Base-by-base conservation (phyloP, 2,329 filamentous ascomycete genomes). In the Microcyclospora tardicrescens region DNA sequence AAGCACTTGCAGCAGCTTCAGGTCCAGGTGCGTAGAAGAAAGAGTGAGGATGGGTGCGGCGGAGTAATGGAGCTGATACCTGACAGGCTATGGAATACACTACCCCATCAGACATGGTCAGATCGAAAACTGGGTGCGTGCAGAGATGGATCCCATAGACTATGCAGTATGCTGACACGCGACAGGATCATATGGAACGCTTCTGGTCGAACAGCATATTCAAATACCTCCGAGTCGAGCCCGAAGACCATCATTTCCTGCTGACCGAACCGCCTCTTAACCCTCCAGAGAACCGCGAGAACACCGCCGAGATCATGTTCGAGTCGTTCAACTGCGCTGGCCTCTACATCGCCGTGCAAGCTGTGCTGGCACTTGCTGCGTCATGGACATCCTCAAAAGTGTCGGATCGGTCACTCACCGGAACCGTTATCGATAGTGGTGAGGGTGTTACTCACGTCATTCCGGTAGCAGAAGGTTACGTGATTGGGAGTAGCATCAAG, bases 131-230 rank as follows among this genome's bases (percentile, higher is more conserved):
- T 98, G 91, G 91, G 84, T 91, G 69, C 41, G 75, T 30, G 27
- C 19, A 28, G 16, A 14, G 12, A 11, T 4, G 30, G 29, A 5
- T 32, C 4, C 14, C 5, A 8, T 6, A 32, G 12, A 4, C 12
- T 10, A 10, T n/a, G 14, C 30, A 10, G 30, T 15, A 10, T 42
- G 35, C 46, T 45, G 38, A 51, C 50, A 33, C 42, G 48, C 45
- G 39, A 5, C 51, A 91, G 84, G 91, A 98, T 65, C 84, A 95
- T 57, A 98, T 98, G 91, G 91, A 98, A 65, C 81, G 91, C 47
- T 98, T 96, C 69, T 98, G 91, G 91, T 96, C 93, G 51, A 96
- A 96, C 69, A 98, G 91, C 47, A 98, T 98, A 67, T 98, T 98
- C 77, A 98, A 98, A 64, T 98, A 98, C 60, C 75, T 98, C 38